Evolutionary conservation across 495 filamentous ascomycete genomes (phyloP).

Genomic region (Penicillium herquei): DNA sequence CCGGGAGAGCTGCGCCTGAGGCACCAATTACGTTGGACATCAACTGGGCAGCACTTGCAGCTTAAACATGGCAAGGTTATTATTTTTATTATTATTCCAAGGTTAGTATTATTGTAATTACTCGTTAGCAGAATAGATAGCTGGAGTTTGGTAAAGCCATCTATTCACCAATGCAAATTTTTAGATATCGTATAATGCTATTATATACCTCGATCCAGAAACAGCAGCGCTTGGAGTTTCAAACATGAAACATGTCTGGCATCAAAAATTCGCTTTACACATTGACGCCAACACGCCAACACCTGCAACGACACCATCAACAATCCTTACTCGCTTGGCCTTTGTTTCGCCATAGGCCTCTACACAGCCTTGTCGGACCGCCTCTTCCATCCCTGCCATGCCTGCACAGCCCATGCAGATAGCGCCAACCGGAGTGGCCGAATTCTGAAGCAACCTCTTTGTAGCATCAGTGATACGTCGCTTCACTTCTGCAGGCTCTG

Average conservation of each 20-base stretch:
- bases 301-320: slow-evolving; percentile 84
- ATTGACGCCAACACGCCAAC: slow-evolving; percentile 60
- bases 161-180: background rate
- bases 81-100: too few species aligned
- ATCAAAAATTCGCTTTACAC: slow-evolving; percentile 42
- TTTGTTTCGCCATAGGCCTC: slow-evolving; percentile 59
- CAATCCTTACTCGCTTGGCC: slow-evolving; percentile 62
- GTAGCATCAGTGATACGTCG: slow-evolving; percentile 68
- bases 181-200: background rate
- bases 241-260: background rate
- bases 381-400: slow-evolving; percentile 85
- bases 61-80: too few species aligned
- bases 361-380: slow-evolving; percentile 67
- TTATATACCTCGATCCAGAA: too few species aligned
- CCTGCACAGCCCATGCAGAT: slow-evolving; percentile 81
- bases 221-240: too few species aligned
- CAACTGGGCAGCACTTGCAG: slow-evolving; percentile 10
- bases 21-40: slow-evolving; percentile 20
- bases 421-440: slow-evolving; percentile 37
- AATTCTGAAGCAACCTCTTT: slow-evolving; percentile 55
- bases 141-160: too few species aligned
- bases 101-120: background rate
- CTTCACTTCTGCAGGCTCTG: slow-evolving; percentile 61
- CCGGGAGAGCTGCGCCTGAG: slow-evolving; percentile 28
- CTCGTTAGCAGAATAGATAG: too few species aligned